Evolutionary conservation across 441 rosid species (phyloP).

Genomic region (Erysimum pusillum): DNA sequence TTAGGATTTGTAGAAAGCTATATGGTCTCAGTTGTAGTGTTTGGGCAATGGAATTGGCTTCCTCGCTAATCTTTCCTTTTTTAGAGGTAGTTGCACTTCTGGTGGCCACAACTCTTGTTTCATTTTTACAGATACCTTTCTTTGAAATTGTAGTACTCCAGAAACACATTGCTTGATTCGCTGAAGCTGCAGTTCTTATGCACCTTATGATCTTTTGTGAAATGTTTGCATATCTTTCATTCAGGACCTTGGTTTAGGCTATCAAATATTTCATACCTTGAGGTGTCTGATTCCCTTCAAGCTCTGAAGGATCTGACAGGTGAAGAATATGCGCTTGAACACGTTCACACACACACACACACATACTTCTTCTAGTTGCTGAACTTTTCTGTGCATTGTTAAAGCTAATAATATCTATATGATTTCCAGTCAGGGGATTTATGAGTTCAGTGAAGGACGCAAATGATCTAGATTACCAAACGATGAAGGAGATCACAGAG

Average conservation of each 20-base stretch:
- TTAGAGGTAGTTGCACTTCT: constrained; percentile 14
- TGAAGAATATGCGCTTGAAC: constrained; percentile 38
- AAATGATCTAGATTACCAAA: constrained; percentile 52
- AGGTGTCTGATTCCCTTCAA: constrained; percentile 64
- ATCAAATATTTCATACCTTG: constrained; percentile 74
- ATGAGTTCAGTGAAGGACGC: constrained; percentile 51
- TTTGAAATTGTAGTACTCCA: background rate
- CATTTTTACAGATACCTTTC: constrained; percentile 1
- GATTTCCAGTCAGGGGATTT: constrained; percentile 64
- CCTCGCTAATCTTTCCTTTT: constrained; percentile 17
- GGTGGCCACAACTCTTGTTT: constrained; percentile 13
- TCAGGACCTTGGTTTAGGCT: constrained; percentile 92
- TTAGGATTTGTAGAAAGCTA: constrained; percentile 13
- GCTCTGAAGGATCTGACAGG: constrained; percentile 75
- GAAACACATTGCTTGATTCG: background rate
- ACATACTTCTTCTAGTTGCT: background rate
- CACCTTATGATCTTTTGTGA: constrained; percentile 5
- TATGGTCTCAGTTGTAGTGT: constrained; percentile 26
- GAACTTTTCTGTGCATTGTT: constrained; percentile 25
- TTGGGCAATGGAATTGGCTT: constrained; percentile 17
- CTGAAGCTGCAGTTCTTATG: constrained; percentile 22
- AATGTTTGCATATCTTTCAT: constrained; percentile 21
- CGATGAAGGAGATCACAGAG: constrained; percentile 59
- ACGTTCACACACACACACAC: background rate
- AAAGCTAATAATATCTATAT: constrained; percentile 15